Conservation (phyloP, 2,329 filamentous ascomycete genomes). For the Aspergillus brunneoviolaceus region DNA sequence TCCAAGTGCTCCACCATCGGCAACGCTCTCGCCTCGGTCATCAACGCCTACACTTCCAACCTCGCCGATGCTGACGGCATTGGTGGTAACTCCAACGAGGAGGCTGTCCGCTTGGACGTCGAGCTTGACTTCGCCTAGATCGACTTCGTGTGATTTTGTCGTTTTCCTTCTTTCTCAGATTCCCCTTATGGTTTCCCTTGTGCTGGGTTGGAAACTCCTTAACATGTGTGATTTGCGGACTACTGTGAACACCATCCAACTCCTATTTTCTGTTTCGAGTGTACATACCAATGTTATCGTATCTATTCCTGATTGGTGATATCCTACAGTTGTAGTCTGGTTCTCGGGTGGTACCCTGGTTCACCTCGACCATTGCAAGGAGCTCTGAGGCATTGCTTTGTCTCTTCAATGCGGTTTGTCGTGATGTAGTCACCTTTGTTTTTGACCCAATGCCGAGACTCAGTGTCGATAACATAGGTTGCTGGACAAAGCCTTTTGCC, state of each 20-base stretch:
- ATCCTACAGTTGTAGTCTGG: neutral
- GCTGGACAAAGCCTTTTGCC: neutral
- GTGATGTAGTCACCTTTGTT: neutral
- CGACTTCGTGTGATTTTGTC: slow-evolving; percentile 7
- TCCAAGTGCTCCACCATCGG: slow-evolving; percentile 34
- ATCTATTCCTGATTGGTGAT: neutral
- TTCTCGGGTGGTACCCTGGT: neutral
- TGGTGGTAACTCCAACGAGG: slow-evolving; percentile 28
- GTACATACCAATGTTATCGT: slow-evolving; percentile 1
- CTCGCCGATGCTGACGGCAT: slow-evolving; percentile 30
- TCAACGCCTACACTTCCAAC: slow-evolving; percentile 35
- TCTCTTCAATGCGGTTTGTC: neutral
- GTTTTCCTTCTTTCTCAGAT: slow-evolving; percentile 5
- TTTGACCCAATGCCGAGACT: neutral
- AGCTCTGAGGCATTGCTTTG: neutral
- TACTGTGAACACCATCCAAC: neutral
- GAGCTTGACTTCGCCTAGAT: slow-evolving; percentile 31
- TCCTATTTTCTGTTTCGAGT: neutral
- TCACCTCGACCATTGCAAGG: neutral
- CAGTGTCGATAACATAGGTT: neutral
- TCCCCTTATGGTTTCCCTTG: slow-evolving; percentile 11
- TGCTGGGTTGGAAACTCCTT: neutral
- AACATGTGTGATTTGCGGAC: neutral
- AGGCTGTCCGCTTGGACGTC: slow-evolving; percentile 34
- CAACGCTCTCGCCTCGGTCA: slow-evolving; percentile 19